Evolutionary conservation across 805 yeast species (phyloP), one percentile per base, ranked within the genome.

Genomic region (Kodamaea kaohsiungensis): DNA sequence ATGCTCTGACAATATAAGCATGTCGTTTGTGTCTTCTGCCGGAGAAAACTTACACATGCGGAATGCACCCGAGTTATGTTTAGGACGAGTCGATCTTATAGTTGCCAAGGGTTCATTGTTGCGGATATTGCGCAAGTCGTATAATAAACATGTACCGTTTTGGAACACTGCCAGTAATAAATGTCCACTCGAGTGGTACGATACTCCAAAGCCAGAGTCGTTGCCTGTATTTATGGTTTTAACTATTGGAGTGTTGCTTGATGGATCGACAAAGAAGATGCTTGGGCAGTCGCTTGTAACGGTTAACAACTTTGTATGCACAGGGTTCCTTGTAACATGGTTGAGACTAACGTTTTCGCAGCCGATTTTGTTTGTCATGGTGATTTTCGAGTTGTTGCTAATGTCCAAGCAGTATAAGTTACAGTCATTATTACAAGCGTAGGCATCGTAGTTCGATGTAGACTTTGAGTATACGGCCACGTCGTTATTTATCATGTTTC

Each of bases 391-490:
- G 5, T 82, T 68, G 6, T 82, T 69, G 42, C 70, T 64, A 7
- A 91, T 76, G 59, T 86, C 87, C 53, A 89, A 77, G 50, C 79
- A 73, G 64, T 91, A 90, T 49, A 91, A 72, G 51, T 81, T 75
- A 43, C 84, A 81, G 67, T 92, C 98, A 67, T 92, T 92, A 67
- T 91, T 92, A 69, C 97, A 91, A 18, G 89, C 82, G 56, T 83
- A 80, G 0, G 92, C 81, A 46, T 77, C 74, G 64, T 79, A 86
- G 43, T 77, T 75, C 9, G 73, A 66, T 19, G 59, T 46, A 3
- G 68, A 55, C 18, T 76, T 33, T 53, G 75, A 78, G 63, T 80
- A 72, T 25, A 87, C 63, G 0, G 85, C 71, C 27, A 91, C 96
- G 48, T 89, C 83, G 68, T 91, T 91, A 68, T 91, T 91, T 61